phyloP scores from a whole-genome alignment of 2,329 filamentous ascomycete genomes.

The Colletotrichum orchidophilum region DNA sequence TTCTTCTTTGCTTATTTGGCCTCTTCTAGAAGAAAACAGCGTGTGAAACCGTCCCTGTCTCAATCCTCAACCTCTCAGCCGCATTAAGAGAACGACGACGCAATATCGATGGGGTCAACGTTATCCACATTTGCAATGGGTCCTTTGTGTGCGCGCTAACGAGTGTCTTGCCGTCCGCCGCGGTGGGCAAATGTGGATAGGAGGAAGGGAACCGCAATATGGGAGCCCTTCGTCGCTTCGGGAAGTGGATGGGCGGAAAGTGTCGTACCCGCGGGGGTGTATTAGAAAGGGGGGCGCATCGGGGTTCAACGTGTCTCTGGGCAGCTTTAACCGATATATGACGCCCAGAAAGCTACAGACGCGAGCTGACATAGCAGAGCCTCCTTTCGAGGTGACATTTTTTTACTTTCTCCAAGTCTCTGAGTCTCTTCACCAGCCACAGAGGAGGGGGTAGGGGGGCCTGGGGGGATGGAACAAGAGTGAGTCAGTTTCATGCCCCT shows the following conservation, averaged over 20 bases:
- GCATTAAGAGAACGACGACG: not conserved
- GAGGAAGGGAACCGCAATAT: constrained; percentile 1
- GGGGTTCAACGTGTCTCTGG: not conserved
- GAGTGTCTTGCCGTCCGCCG: constrained; percentile 1
- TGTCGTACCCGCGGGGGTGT: not conserved
- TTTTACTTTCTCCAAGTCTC: not conserved
- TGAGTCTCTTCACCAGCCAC: constrained; percentile 13
- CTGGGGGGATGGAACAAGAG: not conserved
- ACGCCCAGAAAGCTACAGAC: constrained; percentile 10
- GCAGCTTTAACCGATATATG: constrained; percentile 31
- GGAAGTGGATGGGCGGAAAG: constrained; percentile 19
- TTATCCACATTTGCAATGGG: constrained; percentile 3
- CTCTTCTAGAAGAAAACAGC: not conserved
- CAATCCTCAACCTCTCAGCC: not conserved
- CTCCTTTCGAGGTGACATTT: not conserved
- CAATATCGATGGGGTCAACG: not conserved
- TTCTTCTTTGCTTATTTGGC: not conserved
- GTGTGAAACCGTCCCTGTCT: constrained; percentile 13
- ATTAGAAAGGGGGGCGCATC: not conserved
- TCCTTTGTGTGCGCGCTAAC: not conserved
- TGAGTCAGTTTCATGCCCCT: constrained; percentile 16
- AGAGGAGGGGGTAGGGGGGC: not conserved
- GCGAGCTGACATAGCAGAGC: constrained; percentile 12
- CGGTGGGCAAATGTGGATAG: constrained; percentile 3
- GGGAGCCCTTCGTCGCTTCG: not conserved